Base-by-base conservation (phyloP, 192 early-diverging fungal species). In the Entrophospora sp. region DNA sequence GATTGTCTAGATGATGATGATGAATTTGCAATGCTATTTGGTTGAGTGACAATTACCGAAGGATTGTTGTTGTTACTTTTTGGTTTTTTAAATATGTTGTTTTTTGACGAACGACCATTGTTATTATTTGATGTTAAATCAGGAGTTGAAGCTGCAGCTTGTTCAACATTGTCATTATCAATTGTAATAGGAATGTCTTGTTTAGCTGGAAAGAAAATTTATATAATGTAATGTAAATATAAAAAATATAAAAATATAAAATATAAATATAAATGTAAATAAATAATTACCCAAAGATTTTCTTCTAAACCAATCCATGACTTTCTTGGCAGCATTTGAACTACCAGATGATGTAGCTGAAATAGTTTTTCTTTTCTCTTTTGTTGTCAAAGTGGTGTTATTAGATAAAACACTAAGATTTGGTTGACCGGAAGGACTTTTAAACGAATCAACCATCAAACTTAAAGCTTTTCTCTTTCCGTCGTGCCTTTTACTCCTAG, bases 241-340 rank as follows among this genome's bases (percentile, higher is more conserved):
- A 53, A 69, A 53, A 53, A 42, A 35, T 20, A 45, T 48, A 27
- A 20, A 30, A 24, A 32, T 38, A 34, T 3, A 30, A 42, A 18
- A 13, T 16, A 59, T 40, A 16, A 31, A 20, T 12, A 13, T 45
- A 48, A n/a, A 22, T 27, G 18, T 13, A 3, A 4, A 16, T n/a
- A 48, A 4, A 31, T 28, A 20, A 69, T 63, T 79, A 80, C 81
- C 73, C 27, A 73, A 34, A 16, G 79, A 79, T 40, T 81, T 82
- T 69, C 86, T 78, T 43, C 84, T 80, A 34, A 91, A 79, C 89
- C 89, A 91, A 51, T 82, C 85, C 74, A 86, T 87, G n/a, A 91
- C 77, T 28, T 83, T 86, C 61, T 83, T 83, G 2, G 83, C 87
- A 0, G 86, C 67, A 49, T 77, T 76, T 20, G 69, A 55, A 13